Conservation (phyloP, 1,284 basidiomycete species). For the Prillingera fragicola region DNA sequence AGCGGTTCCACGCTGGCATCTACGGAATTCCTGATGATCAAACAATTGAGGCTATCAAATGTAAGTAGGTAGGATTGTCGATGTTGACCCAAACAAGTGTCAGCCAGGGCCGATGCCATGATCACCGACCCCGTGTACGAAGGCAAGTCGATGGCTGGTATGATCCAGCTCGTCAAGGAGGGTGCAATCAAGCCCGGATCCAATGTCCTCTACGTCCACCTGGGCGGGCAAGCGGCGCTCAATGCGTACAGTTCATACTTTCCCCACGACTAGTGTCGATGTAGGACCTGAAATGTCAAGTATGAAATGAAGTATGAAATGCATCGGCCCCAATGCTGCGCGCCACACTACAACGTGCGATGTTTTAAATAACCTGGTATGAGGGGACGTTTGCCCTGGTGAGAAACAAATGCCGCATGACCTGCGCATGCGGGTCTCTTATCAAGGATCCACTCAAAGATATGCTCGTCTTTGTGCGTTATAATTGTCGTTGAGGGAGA, state of each 20-base stretch:
- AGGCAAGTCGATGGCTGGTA: conserved; percentile 34
- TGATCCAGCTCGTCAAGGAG: conserved; percentile 33
- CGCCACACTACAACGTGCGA: too few relatives aligned
- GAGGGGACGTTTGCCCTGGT: background rate
- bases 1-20: conserved; percentile 32
- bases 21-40: conserved; percentile 32
- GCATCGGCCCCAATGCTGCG: background rate
- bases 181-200: conserved; percentile 22
- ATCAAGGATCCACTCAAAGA: too few relatives aligned
- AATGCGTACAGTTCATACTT: conserved; percentile 33
- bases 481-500: background rate
- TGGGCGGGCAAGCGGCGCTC: conserved; percentile 34
- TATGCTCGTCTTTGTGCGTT: background rate
- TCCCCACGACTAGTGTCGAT: conserved; percentile 15
- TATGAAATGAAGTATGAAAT: background rate
- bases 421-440: background rate
- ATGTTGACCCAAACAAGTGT: too few relatives aligned
- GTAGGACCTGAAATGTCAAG: background rate
- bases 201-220: conserved; percentile 35
- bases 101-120: conserved; percentile 27
- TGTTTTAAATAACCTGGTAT: background rate
- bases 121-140: conserved; percentile 40
- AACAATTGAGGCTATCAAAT: conserved; percentile 31
- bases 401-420: background rate
- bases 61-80: too few relatives aligned